Conservation (phyloP, 2,329 filamentous ascomycete species). For the Botrytis pseudocinerea region DNA sequence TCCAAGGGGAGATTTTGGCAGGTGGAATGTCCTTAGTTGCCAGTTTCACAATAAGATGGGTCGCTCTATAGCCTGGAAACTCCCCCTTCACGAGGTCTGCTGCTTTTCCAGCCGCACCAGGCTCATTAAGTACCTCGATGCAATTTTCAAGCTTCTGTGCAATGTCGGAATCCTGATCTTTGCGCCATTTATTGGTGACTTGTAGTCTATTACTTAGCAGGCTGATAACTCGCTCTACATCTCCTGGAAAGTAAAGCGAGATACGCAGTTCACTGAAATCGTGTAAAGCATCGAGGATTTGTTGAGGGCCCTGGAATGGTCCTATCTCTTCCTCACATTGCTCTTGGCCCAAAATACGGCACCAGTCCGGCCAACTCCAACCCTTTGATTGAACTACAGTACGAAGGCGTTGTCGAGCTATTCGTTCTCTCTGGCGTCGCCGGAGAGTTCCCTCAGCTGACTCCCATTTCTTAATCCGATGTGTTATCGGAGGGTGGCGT, state of each 20-base stretch:
- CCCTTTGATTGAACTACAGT: background rate
- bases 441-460: background rate
- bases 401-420: background rate
- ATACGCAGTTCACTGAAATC: background rate
- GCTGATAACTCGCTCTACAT: background rate
- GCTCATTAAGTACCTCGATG: background rate
- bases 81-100: background rate
- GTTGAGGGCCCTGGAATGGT: background rate
- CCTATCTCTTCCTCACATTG: background rate
- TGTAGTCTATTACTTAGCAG: background rate
- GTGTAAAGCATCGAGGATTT: background rate
- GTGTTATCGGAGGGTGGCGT: background rate
- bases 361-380: background rate
- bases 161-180: background rate
- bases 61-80: constrained; percentile 1
- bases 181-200: background rate
- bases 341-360: background rate
- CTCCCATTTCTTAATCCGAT: background rate
- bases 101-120: background rate
- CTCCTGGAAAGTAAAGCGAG: constrained; percentile 2
- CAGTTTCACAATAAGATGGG: background rate
- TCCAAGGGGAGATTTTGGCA: background rate
- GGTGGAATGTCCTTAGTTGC: background rate
- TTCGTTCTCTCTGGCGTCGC: background rate
- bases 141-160: background rate